Evolutionary conservation across 352 stramenopile genomes (phyloP).

Genomic region (Pythium volutum): DNA sequence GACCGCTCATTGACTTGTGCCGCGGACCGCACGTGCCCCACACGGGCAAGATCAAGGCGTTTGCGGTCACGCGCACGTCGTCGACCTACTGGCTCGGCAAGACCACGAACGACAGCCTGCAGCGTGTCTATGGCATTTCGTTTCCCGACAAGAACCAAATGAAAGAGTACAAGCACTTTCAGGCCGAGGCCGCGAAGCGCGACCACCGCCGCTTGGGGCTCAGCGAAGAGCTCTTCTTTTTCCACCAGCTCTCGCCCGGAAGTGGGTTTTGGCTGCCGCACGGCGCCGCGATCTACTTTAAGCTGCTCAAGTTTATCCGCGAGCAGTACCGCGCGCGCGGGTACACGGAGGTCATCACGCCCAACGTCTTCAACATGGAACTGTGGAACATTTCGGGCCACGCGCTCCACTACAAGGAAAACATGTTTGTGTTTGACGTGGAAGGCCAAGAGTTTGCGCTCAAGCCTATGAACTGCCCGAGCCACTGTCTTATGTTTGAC

Average conservation of each 20-base stretch:
- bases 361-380: slow-evolving; percentile 97
- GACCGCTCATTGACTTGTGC: slow-evolving; percentile 97
- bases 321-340: slow-evolving; percentile 85
- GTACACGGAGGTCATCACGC: slow-evolving; percentile 97
- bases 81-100: slow-evolving; percentile 97
- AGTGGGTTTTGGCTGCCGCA: slow-evolving; percentile 98
- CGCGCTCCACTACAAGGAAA: slow-evolving; percentile 95
- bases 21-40: slow-evolving; percentile 95
- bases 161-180: slow-evolving; percentile 83
- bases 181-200: slow-evolving; percentile 96
- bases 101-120: slow-evolving; percentile 95
- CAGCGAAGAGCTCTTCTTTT: slow-evolving; percentile 98
- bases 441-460: slow-evolving; percentile 93
- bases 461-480: slow-evolving; percentile 99
- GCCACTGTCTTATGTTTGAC: slow-evolving; percentile 98
- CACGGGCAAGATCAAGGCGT: slow-evolving; percentile 88
- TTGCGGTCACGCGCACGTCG: slow-evolving; percentile 94
- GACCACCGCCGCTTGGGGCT: slow-evolving; percentile 93
- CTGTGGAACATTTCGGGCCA: slow-evolving; percentile 98
- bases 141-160: slow-evolving; percentile 91
- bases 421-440: slow-evolving; percentile 92
- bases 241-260: slow-evolving; percentile 93
- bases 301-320: slow-evolving; percentile 87
- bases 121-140: slow-evolving; percentile 97
- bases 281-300: slow-evolving; percentile 98